phyloP scores from a whole-genome alignment of 75 land plant genomes.

The Sequoia sempervirens region DNA sequence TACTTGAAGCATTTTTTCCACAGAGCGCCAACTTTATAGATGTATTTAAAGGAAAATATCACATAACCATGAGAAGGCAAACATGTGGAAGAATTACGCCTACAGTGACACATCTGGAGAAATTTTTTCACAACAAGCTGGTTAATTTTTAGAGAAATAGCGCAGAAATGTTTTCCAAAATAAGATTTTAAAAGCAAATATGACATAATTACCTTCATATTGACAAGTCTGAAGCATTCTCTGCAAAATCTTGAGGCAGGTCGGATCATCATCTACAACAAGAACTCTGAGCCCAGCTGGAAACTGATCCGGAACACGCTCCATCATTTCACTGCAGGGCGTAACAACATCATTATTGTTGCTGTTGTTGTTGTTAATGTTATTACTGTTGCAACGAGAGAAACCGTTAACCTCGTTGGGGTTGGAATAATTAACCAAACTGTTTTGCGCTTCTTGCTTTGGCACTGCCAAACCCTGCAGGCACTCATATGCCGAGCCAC shows the following conservation, averaged over 20 bases:
- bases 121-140: not conserved
- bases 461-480: conserved; percentile 1
- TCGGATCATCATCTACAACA: conserved; percentile 76
- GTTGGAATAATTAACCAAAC: not conserved
- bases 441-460: not conserved
- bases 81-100: not conserved
- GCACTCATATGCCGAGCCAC: conserved; percentile 1
- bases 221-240: conserved; percentile 56
- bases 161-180: not conserved
- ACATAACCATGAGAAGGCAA: not conserved
- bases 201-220: conserved; percentile 36
- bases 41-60: not conserved
- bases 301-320: conserved; percentile 32
- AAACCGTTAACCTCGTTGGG: not conserved
- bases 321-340: not conserved
- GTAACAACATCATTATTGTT: not conserved
- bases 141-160: not conserved
- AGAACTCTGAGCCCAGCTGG: conserved; percentile 72
- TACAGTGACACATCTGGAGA: not conserved
- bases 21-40: too few species aligned
- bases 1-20: not conserved
- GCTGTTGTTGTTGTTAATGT: not conserved
- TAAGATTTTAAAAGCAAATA: not conserved
- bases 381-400: not conserved
- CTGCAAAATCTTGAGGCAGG: conserved; percentile 56